Evolutionary conservation across 2,329 filamentous ascomycete genomes (phyloP), one percentile per base, ranked within the genome.

Genomic region (Zalaria sp.): DNA sequence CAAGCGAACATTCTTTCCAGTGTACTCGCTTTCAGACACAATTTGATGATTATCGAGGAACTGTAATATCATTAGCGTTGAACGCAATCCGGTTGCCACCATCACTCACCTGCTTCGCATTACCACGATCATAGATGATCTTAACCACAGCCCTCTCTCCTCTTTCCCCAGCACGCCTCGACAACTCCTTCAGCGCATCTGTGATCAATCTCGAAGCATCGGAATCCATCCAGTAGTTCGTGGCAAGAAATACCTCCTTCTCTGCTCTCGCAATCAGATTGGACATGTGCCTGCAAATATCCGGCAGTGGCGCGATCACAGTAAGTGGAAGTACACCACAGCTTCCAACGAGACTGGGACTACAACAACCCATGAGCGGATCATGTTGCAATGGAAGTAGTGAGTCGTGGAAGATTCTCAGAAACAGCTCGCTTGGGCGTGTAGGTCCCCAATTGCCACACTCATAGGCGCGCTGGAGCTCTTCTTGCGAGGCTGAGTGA

Each of bases 261-360:
- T 84, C 70, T 0, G 83, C 83, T 3, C 78, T 69, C 3, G 72
- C 81, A 29, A 89, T 88, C 18, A 84, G 65, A 49, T 88, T 87
- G 1, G 81, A 76, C 59, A 84, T 81, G 56, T 88, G 82, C 1
- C 81, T 70, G 46, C 75, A 75, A 27, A 87, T 75, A 54, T 88
- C 83, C 0, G 79, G 77, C 25, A 83, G 69, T 49, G 73, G 72
- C 0, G 75, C 79, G 27, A 88, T 75, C 34, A 86, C 71, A 0
- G 79, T 81, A 47, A 88, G 57, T 0, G 81, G 82, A 5, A 81
- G 61, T 0, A 73, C 72, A 3, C 83, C 83, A 45, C 65, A 68
- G 47, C 69, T 75, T 38, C 77, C 77, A 57, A 72, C 67, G 41
- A 81, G 59, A 26, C 70, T 68, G 7, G 77, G 78, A 18, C 68